Evolutionary conservation across 345 rosid genomes (phyloP), one percentile per base, ranked within the genome.

Genomic region (Pistacia atlantica): DNA sequence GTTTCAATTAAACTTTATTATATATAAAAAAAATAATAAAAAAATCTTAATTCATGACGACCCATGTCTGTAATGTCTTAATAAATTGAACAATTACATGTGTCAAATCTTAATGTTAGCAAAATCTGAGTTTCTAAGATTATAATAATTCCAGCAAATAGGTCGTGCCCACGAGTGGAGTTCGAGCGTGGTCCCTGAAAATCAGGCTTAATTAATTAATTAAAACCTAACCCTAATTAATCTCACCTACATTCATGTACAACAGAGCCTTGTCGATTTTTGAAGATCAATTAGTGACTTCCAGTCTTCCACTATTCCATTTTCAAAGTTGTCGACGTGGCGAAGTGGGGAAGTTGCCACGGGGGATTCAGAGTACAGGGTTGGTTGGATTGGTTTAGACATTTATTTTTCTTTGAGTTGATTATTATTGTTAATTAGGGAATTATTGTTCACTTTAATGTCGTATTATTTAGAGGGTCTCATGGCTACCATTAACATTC

Each of bases 161-260:
- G 85, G 87, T 84, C 87, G 88, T 85, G 87, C 82, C 82, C 83
- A 82, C 83, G 86, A 81, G 82, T 86, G 86, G 87, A 28, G 60
- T 14, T 4, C 56, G 20, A 69, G 82, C 93, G 86, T 62, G 83
- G 86, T 59, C 86, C 86, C 84, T 82, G 82, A 78, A 84, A 83
- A 81, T 85, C 82, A 28, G 89, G 75, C 74, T 81, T 77, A 63
- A 54, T 75, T 57, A 74, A 28, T 28, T 4, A 73, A 67, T 60
- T 75, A 9, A 13, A 72, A 51, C 69, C 58, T 20, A 73, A 84
- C 70, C 83, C 74, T 67, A 83, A 73, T 80, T 84, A 33, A 25
- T 25, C 13, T 20, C 14, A 67, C 13, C 56, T 8, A 73, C 49
- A 18, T 73, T 49, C 68, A 73, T 62, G 68, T 61, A n/a, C 68